Evolutionary conservation across 2,329 filamentous ascomycete species (phyloP), one percentile per base, ranked within the genome.

Genomic region (Penicillium olsonii): DNA sequence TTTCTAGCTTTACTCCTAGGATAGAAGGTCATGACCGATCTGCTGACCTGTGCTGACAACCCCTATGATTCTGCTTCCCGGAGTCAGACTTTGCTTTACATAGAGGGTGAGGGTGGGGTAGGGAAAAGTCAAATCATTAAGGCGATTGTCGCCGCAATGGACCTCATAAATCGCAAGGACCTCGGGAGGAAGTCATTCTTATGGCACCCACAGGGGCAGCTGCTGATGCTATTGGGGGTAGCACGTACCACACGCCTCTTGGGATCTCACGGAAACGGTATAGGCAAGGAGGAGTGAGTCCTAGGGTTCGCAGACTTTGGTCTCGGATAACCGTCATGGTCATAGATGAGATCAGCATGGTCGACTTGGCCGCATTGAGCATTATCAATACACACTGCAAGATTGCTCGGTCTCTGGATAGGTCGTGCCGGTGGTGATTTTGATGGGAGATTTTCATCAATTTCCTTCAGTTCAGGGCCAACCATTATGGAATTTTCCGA

Each of bases 361-460:
- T 37, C 2, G 35, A 37, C 14, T 10, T 37, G 8, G 14, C 18
- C 1, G 14, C 19, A 14, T 22, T 37, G 10, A 37, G 17, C 14
- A 14, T 37, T 2, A 20, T 37, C 11, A 37, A 37, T 14, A 37
- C 4, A 10, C 18, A 42, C 12, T 33, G 18, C 27, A 42, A 33
- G 26, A 14, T 31, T 10, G 27, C 40, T 17, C 24, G 40, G 14
- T 42, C 40, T 3, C 9, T 42, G 8, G 22, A 19, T 12, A 35
- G 38, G 17, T 35, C 29, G 2, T 50, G 9, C 47, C 41, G 27
- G 12, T 50, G 3, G 47, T 50, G 5, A 45, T 50, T 37, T 37
- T 50, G 12, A 50, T 50, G 29, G 47, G 47, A 4, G 47, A 50
- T 22, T 50, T 50, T 22, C 14, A 27, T 27, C 41, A 45, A 40